Evolutionary conservation across 75 land plant species (phyloP).

Genomic region (Pseudotsuga menziesii): DNA sequence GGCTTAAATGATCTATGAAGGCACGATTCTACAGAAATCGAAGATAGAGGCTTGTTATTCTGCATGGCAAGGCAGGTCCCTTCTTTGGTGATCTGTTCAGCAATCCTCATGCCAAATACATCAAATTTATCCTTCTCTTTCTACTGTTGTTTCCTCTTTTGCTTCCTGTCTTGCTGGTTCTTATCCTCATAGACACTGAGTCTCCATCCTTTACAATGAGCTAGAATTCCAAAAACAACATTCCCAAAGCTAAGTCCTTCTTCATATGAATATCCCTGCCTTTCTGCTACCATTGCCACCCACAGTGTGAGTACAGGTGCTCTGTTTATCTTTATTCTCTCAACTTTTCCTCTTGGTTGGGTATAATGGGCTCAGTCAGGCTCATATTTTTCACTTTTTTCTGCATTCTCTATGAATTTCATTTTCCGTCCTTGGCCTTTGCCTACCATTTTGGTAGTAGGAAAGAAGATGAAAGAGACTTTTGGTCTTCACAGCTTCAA

Average conservation of each 20-base stretch:
- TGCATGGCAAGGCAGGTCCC: conserved; percentile 23
- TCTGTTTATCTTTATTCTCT: conserved; percentile 16
- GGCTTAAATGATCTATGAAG: conserved; percentile 21
- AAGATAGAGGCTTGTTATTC: conserved; percentile 18
- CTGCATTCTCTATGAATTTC: too few relatives aligned
- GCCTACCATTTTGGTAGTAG: too few relatives aligned
- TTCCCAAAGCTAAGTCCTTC: conserved; percentile 36
- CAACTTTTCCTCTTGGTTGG: too few relatives aligned
- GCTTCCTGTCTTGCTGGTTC: conserved; percentile 5
- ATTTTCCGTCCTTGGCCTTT: too few relatives aligned
- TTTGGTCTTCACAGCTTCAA: too few relatives aligned
- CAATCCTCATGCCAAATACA: conserved; percentile 29
- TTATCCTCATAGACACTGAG: conserved; percentile 20
- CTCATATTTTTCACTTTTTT: too few relatives aligned
- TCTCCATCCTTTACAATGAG: conserved; percentile 25
- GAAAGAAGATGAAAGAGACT: too few relatives aligned
- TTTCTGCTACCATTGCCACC: conserved; percentile 37
- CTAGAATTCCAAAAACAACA: conserved; percentile 20
- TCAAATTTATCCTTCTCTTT: conserved; percentile 18
- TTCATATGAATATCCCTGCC: conserved; percentile 25
- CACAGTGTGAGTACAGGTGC: conserved; percentile 37
- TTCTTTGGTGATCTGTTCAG: conserved; percentile 15
- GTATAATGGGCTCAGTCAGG: too few relatives aligned
- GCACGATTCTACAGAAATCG: conserved; percentile 20
- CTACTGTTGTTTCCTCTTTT: conserved; percentile 13